Evolutionary conservation across 169 alveolate genomes (phyloP), one percentile per base, ranked within the genome.

Genomic region (Blepharisma undulans): DNA sequence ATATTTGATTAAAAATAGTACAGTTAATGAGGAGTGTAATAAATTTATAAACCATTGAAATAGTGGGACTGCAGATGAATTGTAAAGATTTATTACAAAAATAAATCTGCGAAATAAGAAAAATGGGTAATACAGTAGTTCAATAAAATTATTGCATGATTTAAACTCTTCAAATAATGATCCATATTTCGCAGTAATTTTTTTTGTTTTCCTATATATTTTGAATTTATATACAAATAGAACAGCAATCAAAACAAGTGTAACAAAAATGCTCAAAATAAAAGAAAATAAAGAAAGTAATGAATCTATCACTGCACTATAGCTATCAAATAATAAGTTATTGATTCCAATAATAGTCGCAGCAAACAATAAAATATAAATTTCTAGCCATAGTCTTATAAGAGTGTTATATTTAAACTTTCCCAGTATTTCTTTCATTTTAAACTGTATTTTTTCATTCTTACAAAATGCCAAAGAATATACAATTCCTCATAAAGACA

Each of bases 131-230:
- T 79, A 79, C 7, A 79, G 61, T n/a, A 79, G 3, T 27, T 79
- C 36, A 3, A 7, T 0, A 27, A 12, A 74, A 4, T 6, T 1
- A 2, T 5, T 33, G 10, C 61, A 25, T 33, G 29, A 2, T 32
- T 33, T 32, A 32, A 79, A 79, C 87, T 79, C 87, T 5, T 29
- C 34, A 79, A 79, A 79, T 33, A 79, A 79, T 33, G 87, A 27
- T 1, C 71, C 87, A 10, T 27, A 79, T 27, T 33, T 79, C 7
- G 25, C 87, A 12, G 25, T 25, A 29, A 21, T 79, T 33, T 79
- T 79, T 33, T 6, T 79, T 8, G 29, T 8, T 29, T 74, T 22
- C 16, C 33, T 22, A 22, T 3, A 74, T 3, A 22, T 74, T 74
- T 25, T 22, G 18, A 74, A 74, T 25, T 18, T 74, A 4, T 74